phyloP scores from a whole-genome alignment of 176 grass and related monocot species.

The Tillandsia leiboldiana region DNA sequence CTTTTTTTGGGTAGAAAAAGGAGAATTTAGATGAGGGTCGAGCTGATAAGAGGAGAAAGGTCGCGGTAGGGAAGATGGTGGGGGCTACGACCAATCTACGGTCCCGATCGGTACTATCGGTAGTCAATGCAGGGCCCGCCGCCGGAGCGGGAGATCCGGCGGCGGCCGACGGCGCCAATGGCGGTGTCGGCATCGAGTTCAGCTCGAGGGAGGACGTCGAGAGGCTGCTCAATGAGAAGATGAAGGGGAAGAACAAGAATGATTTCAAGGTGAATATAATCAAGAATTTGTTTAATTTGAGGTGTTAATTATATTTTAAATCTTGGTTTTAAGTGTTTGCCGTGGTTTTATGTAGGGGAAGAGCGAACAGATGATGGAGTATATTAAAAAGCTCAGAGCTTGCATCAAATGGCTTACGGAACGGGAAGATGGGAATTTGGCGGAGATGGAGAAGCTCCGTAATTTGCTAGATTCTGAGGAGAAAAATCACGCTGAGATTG shows the following conservation, averaged over 20 bases:
- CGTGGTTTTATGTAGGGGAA: constrained; percentile 33
- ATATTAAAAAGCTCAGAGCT: constrained; percentile 65
- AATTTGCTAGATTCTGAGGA: constrained; percentile 27
- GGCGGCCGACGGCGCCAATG: not conserved
- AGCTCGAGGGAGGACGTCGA: constrained; percentile 47
- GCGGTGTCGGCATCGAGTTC: constrained; percentile 39
- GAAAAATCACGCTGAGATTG: constrained; percentile 34
- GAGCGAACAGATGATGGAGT: constrained; percentile 70
- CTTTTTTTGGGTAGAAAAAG: constrained; percentile 11
- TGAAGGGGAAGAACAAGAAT: constrained; percentile 73
- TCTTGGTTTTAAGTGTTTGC: not conserved
- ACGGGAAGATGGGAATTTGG: constrained; percentile 36
- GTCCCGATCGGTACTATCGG: not conserved
- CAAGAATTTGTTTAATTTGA: not conserved
- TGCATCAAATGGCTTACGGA: constrained; percentile 64
- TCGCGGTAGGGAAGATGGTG: not conserved
- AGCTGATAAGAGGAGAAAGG: constrained; percentile 4
- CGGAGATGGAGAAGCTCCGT: constrained; percentile 32
- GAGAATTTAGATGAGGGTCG: constrained; percentile 6
- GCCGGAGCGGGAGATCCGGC: constrained; percentile 1
- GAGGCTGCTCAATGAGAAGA: constrained; percentile 55
- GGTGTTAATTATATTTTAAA: not conserved
- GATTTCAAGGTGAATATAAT: constrained; percentile 45
- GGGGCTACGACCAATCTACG: not conserved
- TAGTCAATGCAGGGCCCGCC: constrained; percentile 3